These are phyloP conservation scores for Lagenidium sp. DNA, from an alignment of 352 stramenopile genomes.

Conservation along the genomic window DNA sequence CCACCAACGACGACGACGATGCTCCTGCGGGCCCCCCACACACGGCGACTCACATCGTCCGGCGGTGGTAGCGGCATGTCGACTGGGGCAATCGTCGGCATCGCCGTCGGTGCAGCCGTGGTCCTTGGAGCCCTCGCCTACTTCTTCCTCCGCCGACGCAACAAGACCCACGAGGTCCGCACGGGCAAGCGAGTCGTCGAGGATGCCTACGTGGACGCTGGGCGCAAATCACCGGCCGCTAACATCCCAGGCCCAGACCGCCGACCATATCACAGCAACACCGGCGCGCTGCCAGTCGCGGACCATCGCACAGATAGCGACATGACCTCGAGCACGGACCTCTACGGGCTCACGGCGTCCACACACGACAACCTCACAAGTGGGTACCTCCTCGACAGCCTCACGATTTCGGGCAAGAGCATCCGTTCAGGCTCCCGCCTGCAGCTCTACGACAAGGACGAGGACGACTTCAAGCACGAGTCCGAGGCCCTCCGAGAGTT, in stretches of 20 bases:
- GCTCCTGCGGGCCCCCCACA: too few relatives aligned
- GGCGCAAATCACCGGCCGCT: too few relatives aligned
- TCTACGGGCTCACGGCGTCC: too few relatives aligned
- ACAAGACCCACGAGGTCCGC: conserved; percentile 1
- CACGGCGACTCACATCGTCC: too few relatives aligned
- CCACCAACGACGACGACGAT: too few relatives aligned
- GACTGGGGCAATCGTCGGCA: conserved; percentile 10
- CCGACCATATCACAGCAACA: not conserved
- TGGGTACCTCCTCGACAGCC: not conserved
- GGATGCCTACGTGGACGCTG: too few relatives aligned
- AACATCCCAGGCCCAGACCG: too few relatives aligned
- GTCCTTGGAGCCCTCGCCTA: conserved; percentile 8
- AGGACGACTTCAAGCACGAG: conserved; percentile 54
- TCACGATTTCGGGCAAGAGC: not conserved
- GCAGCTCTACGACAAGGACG: conserved; percentile 17
- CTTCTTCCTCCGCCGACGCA: conserved; percentile 8
- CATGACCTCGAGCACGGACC: not conserved
- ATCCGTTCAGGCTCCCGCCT: not conserved
- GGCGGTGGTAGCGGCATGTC: conserved; percentile 14
- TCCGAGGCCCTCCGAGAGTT: conserved; percentile 43
- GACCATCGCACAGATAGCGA: not conserved
- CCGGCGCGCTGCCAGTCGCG: conserved; percentile 1
- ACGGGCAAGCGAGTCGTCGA: not conserved
- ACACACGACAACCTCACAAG: not conserved
- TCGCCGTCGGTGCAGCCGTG: conserved; percentile 7